These are phyloP conservation scores for Saccharomycopsis sp. DNA, from an alignment of 805 yeast genomes.

Conservation along the genomic window DNA sequence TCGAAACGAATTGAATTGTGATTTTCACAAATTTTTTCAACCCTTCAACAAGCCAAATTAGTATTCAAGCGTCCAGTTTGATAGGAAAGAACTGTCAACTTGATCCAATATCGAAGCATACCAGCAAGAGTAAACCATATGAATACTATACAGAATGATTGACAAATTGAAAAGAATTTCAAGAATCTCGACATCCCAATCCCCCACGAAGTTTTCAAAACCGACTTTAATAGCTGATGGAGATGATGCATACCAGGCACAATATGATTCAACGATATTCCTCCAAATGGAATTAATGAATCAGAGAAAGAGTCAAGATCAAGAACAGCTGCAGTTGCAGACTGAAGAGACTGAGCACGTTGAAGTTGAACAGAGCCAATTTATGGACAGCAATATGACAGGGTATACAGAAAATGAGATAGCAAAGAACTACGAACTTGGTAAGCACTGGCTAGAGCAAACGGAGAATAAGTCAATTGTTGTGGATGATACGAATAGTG, in stretches of 20 bases:
- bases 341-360: conserved; percentile 26
- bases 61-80: too few species aligned
- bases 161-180: neutral
- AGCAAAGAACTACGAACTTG: neutral
- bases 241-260: conserved; percentile 25
- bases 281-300: conserved; percentile 18
- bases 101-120: too few species aligned
- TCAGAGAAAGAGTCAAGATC: conserved; percentile 2
- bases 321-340: conserved; percentile 18
- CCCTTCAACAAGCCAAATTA: neutral
- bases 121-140: too few species aligned
- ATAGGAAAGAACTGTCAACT: too few species aligned
- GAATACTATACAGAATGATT: neutral
- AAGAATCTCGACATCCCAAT: neutral
- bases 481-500: neutral
- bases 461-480: neutral
- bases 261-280: conserved; percentile 27
- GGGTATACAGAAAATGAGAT: conserved; percentile 1
- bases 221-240: conserved; percentile 21
- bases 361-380: neutral
- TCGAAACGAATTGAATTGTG: too few species aligned
- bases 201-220: conserved; percentile 18
- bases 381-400: neutral
- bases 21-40: neutral
- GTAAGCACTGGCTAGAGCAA: neutral